Percentiles rank a stretch among this genome's conserved stretches.
Conservation (phyloP, 495 filamentous ascomycete species). For the Trypethelium eluteriae region DNA sequence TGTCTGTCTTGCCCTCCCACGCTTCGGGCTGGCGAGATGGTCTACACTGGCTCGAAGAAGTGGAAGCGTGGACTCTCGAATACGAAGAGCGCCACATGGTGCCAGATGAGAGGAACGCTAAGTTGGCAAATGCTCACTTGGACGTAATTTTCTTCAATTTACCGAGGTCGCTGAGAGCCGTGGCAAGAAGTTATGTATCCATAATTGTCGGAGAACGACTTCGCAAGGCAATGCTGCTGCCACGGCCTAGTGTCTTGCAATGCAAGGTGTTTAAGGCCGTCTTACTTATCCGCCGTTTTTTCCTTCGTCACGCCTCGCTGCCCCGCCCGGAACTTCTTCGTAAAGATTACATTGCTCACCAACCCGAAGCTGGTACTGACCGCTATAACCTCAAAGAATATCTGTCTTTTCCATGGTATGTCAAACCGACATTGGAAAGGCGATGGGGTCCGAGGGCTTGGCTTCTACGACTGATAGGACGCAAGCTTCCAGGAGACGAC, state of each 20-base stretch:
- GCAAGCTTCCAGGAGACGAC: neutral
- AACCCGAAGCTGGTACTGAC: neutral
- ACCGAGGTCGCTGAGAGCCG: neutral
- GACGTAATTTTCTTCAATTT: neutral
- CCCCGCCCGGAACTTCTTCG: neutral
- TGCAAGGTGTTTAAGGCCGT: neutral
- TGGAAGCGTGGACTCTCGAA: neutral
- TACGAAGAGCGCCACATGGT: neutral
- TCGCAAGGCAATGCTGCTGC: neutral
- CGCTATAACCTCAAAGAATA: neutral
- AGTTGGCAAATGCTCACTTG: neutral
- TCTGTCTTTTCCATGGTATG: neutral
- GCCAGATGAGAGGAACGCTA: neutral
- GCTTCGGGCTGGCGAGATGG: conserved; percentile 12
- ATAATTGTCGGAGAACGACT: neutral
- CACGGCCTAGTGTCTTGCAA: neutral
- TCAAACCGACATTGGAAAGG: neutral
- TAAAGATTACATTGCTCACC: neutral
- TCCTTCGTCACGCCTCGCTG: neutral
- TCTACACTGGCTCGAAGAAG: neutral
- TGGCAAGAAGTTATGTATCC: neutral
- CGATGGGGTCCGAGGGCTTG: neutral
- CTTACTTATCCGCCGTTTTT: neutral
- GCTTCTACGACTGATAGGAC: neutral
- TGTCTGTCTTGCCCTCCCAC: neutral